A percentile compares a stretch with the other conserved stretches of the same genome.
Evolutionary conservation across 768 basidiomycete species (phyloP).

Genomic region (Pisolithus marmoratus): DNA sequence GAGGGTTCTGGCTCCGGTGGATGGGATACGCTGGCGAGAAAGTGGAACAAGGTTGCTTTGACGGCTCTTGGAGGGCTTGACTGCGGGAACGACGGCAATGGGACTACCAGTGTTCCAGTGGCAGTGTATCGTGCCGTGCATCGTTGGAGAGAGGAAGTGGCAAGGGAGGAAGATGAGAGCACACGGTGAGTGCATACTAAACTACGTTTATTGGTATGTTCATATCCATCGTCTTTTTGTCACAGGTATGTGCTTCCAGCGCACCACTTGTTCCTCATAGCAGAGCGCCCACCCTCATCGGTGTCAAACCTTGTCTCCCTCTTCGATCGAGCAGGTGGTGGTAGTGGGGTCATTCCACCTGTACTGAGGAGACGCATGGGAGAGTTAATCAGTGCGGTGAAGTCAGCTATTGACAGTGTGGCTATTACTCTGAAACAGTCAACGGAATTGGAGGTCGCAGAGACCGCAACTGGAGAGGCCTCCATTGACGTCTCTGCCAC

Average conservation of each 20-base stretch:
- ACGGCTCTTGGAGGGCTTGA: conserved; percentile 12
- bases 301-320: conserved; percentile 54
- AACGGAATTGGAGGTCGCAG: neutral
- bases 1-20: conserved; percentile 62
- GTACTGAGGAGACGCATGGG: conserved; percentile 55
- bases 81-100: conserved; percentile 29
- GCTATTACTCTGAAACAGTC: neutral
- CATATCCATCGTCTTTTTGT: neutral
- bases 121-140: conserved; percentile 70
- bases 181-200: conserved; percentile 46
- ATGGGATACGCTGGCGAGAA: conserved; percentile 72
- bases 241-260: conserved; percentile 70
- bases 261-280: conserved; percentile 65
- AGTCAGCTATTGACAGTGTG: conserved; percentile 34
- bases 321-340: conserved; percentile 34
- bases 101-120: conserved; percentile 38
- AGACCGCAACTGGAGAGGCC: neutral
- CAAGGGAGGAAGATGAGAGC: conserved; percentile 85
- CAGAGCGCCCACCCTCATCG: conserved; percentile 65
- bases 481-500: neutral
- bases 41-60: conserved; percentile 71
- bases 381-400: conserved; percentile 63
- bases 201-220: neutral
- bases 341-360: conserved; percentile 43
- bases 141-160: conserved; percentile 75